These are phyloP conservation scores for Cladophialophora carrionii DNA, from an alignment of 2,329 filamentous ascomycete species.

Conservation along the genomic window DNA sequence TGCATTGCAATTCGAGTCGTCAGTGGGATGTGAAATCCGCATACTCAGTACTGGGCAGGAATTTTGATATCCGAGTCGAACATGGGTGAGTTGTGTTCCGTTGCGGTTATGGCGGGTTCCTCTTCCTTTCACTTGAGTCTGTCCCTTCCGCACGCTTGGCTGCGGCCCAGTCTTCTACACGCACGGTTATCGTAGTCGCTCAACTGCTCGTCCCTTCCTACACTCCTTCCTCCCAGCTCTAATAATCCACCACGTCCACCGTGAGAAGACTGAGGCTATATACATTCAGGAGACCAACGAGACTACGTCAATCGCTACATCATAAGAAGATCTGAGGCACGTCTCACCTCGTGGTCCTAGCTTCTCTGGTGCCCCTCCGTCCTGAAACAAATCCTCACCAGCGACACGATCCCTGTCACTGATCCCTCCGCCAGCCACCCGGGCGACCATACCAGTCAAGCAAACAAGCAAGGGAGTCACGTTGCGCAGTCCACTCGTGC, in stretches of 20 bases:
- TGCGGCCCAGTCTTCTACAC: neutral
- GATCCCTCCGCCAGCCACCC: constrained; percentile 29
- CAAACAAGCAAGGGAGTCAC: constrained; percentile 13
- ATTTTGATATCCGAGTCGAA: constrained; percentile 17
- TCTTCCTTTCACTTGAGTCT: constrained; percentile 4
- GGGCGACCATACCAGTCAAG: constrained; percentile 16
- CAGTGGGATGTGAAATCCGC: constrained; percentile 14
- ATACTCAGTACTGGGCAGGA: too few species aligned
- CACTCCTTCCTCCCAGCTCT: neutral
- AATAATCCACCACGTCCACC: neutral
- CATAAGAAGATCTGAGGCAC: constrained; percentile 11
- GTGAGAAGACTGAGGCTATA: neutral
- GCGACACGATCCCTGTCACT: constrained; percentile 22
- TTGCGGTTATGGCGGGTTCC: neutral
- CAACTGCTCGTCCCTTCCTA: neutral
- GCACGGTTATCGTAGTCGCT: neutral
- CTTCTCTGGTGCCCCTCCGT: constrained; percentile 12
- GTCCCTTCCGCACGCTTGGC: neutral
- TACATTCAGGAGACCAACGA: constrained; percentile 1
- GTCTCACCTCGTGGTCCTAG: constrained; percentile 18
- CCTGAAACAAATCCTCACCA: constrained; percentile 34
- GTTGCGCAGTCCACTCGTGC: neutral
- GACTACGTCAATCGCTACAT: constrained; percentile 13
- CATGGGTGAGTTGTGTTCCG: constrained; percentile 1
- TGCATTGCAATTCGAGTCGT: neutral